Evolutionary conservation across 1,284 basidiomycete species (phyloP).

Genomic region (Ceratobasidium sp.): DNA sequence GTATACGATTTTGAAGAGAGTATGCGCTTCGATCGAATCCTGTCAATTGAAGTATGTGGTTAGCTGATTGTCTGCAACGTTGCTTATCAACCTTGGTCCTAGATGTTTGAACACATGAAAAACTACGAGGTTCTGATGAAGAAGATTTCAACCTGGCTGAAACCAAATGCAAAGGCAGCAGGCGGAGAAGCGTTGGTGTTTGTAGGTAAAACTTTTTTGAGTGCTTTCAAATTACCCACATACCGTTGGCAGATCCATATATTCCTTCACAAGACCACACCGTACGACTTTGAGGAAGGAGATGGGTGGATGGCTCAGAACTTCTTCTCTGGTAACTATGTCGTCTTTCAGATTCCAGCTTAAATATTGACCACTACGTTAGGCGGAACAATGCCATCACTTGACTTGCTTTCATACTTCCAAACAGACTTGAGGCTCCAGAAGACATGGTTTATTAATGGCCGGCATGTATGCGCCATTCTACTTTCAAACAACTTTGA

Average conservation of each 20-base stretch:
- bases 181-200: slow-evolving; percentile 66
- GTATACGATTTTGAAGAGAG: slow-evolving; percentile 66
- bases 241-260: slow-evolving; percentile 62
- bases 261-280: slow-evolving; percentile 74
- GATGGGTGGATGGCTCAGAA: slow-evolving; percentile 84
- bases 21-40: slow-evolving; percentile 73
- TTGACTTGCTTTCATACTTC: slow-evolving; percentile 78
- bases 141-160: slow-evolving; percentile 77
- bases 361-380: slow-evolving; percentile 44
- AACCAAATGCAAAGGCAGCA: slow-evolving; percentile 55
- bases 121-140: slow-evolving; percentile 73
- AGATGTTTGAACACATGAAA: slow-evolving; percentile 89
- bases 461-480: slow-evolving; percentile 50
- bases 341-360: slow-evolving; percentile 51
- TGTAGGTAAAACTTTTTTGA: slow-evolving; percentile 46
- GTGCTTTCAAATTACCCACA: background rate
- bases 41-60: slow-evolving; percentile 70
- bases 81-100: slow-evolving; percentile 1
- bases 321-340: slow-evolving; percentile 71
- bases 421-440: slow-evolving; percentile 71
- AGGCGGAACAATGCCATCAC: slow-evolving; percentile 73
- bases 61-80: background rate
- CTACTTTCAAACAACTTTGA: background rate
- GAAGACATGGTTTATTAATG: slow-evolving; percentile 72
- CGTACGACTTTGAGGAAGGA: slow-evolving; percentile 78